phyloP scores from a whole-genome alignment of 805 yeast genomes.

The Yarrowia sp. region DNA sequence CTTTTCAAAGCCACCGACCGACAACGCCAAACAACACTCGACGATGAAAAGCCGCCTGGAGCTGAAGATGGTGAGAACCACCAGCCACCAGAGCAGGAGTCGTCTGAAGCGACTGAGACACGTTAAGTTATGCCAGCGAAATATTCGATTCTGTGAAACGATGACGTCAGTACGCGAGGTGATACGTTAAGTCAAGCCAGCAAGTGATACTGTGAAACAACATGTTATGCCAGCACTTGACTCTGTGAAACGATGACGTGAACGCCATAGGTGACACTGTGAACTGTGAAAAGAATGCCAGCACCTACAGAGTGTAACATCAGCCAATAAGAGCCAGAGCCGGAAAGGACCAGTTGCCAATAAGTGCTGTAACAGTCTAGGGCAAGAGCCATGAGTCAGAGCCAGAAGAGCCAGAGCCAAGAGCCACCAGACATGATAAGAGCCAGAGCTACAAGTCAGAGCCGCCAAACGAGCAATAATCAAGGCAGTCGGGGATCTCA shows the following conservation, averaged over 20 bases:
- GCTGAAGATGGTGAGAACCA: neutral
- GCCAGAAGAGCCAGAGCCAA: neutral
- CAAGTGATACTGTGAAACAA: neutral
- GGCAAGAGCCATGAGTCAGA: neutral
- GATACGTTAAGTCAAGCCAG: neutral
- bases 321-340: conserved; percentile 3
- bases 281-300: conserved; percentile 1
- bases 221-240: too few relatives aligned
- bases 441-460: too few relatives aligned
- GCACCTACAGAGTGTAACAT: neutral
- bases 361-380: neutral
- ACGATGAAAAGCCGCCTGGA: conserved; percentile 4
- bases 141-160: neutral
- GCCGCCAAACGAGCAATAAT: too few relatives aligned
- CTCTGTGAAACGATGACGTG: conserved; percentile 3
- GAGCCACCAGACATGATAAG: too few relatives aligned
- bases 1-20: neutral
- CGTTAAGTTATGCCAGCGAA: conserved; percentile 1
- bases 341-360: neutral
- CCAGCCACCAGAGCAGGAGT: conserved; percentile 3
- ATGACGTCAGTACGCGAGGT: neutral
- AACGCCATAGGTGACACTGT: neutral
- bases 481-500: neutral
- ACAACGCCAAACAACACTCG: neutral
- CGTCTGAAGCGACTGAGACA: neutral